phyloP scores from a whole-genome alignment of 768 basidiomycete genomes.

The Crepidotus variabilis region DNA sequence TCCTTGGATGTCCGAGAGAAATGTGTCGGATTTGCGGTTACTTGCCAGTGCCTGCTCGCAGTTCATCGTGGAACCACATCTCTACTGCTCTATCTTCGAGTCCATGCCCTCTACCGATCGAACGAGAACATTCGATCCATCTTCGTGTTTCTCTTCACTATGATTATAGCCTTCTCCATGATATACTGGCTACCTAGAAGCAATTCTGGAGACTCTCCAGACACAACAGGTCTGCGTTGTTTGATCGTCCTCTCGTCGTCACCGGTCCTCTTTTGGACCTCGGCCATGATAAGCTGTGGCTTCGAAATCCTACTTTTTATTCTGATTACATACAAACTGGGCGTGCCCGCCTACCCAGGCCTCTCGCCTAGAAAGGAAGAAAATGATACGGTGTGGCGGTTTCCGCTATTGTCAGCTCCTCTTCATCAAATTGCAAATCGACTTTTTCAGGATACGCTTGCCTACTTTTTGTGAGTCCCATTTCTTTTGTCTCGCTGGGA shows the following conservation, averaged over 20 bases:
- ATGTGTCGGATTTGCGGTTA: background rate
- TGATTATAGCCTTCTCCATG: background rate
- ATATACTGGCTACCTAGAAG: background rate
- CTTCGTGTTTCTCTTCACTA: background rate
- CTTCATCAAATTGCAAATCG: background rate
- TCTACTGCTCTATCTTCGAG: background rate
- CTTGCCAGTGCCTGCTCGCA: background rate
- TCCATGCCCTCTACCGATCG: background rate
- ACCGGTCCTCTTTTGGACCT: background rate
- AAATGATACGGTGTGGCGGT: background rate
- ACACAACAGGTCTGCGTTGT: background rate
- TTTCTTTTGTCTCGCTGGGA: background rate
- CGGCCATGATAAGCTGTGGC: background rate
- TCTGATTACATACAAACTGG: background rate
- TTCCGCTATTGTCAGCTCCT: background rate
- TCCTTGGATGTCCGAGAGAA: background rate
- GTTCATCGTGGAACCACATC: background rate
- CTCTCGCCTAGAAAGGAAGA: background rate
- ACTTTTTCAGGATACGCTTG: background rate
- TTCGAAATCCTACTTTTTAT: background rate
- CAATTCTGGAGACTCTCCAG: background rate
- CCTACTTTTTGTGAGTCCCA: background rate
- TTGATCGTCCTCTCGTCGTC: background rate
- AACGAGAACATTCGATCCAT: background rate
- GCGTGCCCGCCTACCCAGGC: background rate